phyloP scores from a whole-genome alignment of 2,329 filamentous ascomycete genomes.

The Huntiella bhutanensis region DNA sequence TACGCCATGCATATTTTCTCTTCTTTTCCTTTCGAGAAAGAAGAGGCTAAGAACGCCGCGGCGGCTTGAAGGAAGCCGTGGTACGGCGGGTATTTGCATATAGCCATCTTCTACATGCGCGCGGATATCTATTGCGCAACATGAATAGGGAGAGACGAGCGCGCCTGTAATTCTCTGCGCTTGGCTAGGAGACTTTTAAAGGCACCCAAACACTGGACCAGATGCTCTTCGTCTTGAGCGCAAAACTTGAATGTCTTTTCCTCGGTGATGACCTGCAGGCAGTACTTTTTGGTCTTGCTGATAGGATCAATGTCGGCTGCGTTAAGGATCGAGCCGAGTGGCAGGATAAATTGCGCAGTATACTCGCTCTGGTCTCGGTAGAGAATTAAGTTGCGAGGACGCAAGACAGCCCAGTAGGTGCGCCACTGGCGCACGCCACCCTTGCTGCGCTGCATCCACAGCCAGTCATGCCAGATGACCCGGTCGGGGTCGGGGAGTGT shows the following conservation, averaged over 20 bases:
- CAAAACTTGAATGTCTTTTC: constrained; percentile 70
- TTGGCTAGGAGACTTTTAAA: constrained; percentile 72
- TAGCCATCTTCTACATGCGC: neutral
- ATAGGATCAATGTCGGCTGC: constrained; percentile 84
- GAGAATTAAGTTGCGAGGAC: constrained; percentile 64
- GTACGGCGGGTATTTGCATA: too few species aligned
- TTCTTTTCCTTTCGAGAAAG: neutral
- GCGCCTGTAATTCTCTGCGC: constrained; percentile 40
- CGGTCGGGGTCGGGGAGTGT: constrained; percentile 56
- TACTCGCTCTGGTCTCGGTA: constrained; percentile 94
- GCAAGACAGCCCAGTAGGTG: constrained; percentile 78
- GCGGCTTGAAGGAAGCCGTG: too few species aligned
- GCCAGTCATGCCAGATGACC: constrained; percentile 84
- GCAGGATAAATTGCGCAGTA: constrained; percentile 62
- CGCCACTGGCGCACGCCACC: constrained; percentile 84
- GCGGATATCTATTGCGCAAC: neutral
- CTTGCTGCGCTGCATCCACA: constrained; percentile 68
- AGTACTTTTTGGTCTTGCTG: constrained; percentile 66
- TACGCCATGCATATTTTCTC: too few species aligned
- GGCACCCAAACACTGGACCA: constrained; percentile 72
- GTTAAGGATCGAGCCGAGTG: constrained; percentile 62
- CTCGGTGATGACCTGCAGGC: constrained; percentile 83
- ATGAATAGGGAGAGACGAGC: constrained; percentile 1
- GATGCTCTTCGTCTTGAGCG: constrained; percentile 58
- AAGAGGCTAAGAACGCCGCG: too few species aligned